phyloP scores from a whole-genome alignment of 1,284 basidiomycete genomes.

The Xerocomus nothofagi region DNA sequence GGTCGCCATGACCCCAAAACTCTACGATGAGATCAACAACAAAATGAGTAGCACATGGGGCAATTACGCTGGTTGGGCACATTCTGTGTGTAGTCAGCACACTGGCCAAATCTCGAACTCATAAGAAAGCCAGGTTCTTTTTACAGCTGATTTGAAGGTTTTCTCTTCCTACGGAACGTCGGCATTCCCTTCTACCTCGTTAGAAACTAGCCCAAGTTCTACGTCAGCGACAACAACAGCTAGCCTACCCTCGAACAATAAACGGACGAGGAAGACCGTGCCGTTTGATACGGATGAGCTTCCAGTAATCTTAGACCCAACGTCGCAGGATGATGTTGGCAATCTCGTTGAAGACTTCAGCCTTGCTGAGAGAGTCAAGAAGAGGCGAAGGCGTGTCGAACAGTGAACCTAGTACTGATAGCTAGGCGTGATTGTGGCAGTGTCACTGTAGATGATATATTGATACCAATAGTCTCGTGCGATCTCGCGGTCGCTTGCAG shows the following conservation, averaged over 20 bases:
- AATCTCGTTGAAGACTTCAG: constrained; percentile 9
- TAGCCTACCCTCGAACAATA: constrained; percentile 14
- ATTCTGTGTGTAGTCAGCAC: constrained; percentile 60
- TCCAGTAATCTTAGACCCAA: neutral
- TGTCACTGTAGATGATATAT: constrained; percentile 8
- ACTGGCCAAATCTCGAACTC: constrained; percentile 1
- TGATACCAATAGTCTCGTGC: too few species aligned
- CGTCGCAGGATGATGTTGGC: neutral
- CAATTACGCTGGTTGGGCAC: constrained; percentile 88
- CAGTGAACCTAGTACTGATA: constrained; percentile 1
- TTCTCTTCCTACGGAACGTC: constrained; percentile 49
- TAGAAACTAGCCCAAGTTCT: constrained; percentile 10
- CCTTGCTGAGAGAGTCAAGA: constrained; percentile 39
- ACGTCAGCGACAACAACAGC: constrained; percentile 9
- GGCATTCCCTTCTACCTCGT: constrained; percentile 14
- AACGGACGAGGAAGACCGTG: constrained; percentile 12
- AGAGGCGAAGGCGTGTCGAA: constrained; percentile 24
- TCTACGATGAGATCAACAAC: constrained; percentile 75
- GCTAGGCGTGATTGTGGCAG: constrained; percentile 19
- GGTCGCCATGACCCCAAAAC: constrained; percentile 65
- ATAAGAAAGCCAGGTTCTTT: constrained; percentile 47
- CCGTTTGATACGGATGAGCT: constrained; percentile 8
- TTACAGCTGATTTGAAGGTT: constrained; percentile 54
- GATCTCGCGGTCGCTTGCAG: neutral
- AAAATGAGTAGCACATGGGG: constrained; percentile 77